Evolutionary conservation across 306 rosid genomes (phyloP).

Genomic region (Pterocarpus santalinus): DNA sequence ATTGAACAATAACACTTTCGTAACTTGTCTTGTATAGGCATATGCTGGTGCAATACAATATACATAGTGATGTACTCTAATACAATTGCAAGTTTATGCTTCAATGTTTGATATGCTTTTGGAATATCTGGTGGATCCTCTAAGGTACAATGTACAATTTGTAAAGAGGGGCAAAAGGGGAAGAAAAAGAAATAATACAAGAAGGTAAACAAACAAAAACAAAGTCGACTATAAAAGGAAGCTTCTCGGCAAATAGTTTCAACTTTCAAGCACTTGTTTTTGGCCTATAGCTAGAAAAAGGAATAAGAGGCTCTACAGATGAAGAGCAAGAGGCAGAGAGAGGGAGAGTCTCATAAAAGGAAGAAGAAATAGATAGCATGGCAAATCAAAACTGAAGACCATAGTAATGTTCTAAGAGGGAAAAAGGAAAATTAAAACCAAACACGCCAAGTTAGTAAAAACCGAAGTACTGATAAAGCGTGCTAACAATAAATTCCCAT

Average conservation of each 20-base stretch:
- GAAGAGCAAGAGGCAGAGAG: neutral
- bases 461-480: slow-evolving; percentile 9
- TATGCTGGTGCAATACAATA: slow-evolving; percentile 26
- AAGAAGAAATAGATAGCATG: neutral
- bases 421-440: neutral
- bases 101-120: neutral
- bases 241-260: neutral
- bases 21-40: neutral
- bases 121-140: neutral
- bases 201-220: neutral
- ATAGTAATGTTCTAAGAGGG: neutral
- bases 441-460: slow-evolving; percentile 6
- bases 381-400: slow-evolving; percentile 4
- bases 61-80: neutral
- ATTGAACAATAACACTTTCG: slow-evolving; percentile 3
- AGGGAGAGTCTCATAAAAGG: neutral
- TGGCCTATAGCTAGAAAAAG: neutral
- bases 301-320: neutral
- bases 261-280: neutral
- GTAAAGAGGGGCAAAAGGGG: neutral
- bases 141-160: neutral
- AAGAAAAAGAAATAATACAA: neutral
- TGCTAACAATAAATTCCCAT: neutral
- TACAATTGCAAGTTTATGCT: neutral
- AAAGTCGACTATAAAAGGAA: neutral